These are phyloP conservation scores for Centaurea solstitialis DNA, from an alignment of 129 eudicot species.

Conservation along the genomic window DNA sequence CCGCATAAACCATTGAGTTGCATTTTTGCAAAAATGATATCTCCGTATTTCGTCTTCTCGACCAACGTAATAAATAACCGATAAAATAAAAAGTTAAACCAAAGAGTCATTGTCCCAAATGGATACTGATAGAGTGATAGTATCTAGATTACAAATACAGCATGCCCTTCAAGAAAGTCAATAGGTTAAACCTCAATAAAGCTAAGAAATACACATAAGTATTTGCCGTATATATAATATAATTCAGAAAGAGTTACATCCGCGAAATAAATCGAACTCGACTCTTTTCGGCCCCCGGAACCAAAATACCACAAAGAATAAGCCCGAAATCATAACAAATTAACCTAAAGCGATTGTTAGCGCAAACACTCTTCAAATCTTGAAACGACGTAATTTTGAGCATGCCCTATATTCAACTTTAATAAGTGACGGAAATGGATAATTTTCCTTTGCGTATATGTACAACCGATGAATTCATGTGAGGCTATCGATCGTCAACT, in stretches of 20 bases:
- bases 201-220: neutral
- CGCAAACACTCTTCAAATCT: neutral
- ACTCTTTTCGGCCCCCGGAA: neutral
- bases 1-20: neutral
- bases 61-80: neutral
- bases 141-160: neutral
- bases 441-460: neutral
- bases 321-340: neutral
- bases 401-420: neutral
- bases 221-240: neutral
- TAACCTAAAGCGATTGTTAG: neutral
- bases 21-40: too few relatives aligned
- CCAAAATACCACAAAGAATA: neutral
- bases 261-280: neutral
- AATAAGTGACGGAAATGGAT: neutral
- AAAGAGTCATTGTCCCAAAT: neutral
- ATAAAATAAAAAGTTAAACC: neutral
- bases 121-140: too few relatives aligned
- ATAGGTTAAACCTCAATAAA: neutral
- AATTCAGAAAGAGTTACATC: neutral
- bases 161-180: neutral
- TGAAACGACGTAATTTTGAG: neutral
- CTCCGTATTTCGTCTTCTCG: too few relatives aligned
- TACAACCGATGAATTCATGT: slow-evolving; percentile 28
- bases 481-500: slow-evolving; percentile 63